These are phyloP conservation scores for Erodium trifolium DNA, from an alignment of 441 rosid species.

Conservation along the genomic window DNA sequence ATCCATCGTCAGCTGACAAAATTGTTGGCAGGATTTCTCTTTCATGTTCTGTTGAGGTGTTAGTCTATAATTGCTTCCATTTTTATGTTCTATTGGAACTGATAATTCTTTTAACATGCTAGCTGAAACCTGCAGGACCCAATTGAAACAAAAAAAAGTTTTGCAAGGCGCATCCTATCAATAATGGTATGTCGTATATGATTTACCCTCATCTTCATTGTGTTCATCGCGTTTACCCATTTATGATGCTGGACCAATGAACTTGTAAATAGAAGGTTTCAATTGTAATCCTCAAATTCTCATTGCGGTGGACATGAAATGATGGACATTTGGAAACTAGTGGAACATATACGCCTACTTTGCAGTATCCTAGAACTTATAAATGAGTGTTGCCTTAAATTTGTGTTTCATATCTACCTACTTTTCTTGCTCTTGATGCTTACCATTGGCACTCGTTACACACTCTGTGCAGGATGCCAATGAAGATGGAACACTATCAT, in stretches of 20 bases:
- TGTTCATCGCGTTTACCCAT: neutral
- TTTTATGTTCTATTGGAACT: constrained; percentile 7
- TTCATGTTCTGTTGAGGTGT: constrained; percentile 81
- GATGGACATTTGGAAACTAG: neutral
- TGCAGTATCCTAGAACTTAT: neutral
- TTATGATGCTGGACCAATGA: neutral
- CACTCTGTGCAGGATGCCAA: constrained; percentile 50
- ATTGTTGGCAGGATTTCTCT: constrained; percentile 60
- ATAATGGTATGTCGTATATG: constrained; percentile 51
- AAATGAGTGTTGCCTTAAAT: constrained; percentile 1
- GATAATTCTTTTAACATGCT: constrained; percentile 19
- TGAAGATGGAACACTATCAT: constrained; percentile 78
- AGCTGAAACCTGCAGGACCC: constrained; percentile 58
- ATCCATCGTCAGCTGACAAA: constrained; percentile 52
- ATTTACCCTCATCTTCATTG: neutral
- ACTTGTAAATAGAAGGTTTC: constrained; percentile 8
- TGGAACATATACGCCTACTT: neutral
- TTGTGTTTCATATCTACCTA: neutral
- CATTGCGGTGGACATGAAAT: neutral
- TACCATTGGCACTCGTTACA: constrained; percentile 10
- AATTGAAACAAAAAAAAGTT: constrained; percentile 70
- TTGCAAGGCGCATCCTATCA: constrained; percentile 79
- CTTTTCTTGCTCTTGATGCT: neutral
- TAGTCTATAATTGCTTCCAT: constrained; percentile 4
- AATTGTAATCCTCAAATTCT: constrained; percentile 4